phyloP scores from a whole-genome alignment of 306 rosid genomes.

The Sindora glabra region DNA sequence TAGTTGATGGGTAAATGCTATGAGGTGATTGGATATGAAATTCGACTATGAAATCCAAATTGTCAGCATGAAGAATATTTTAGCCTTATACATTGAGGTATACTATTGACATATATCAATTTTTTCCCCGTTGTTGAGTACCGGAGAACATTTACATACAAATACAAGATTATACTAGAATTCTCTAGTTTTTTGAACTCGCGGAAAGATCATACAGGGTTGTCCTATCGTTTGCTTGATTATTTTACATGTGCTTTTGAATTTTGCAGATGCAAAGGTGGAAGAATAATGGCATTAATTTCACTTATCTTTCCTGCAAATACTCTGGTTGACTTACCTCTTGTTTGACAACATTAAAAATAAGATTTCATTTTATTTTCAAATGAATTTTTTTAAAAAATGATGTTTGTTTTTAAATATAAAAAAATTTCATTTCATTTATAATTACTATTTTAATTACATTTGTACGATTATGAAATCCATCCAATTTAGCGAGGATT shows the following conservation, averaged over 20 bases:
- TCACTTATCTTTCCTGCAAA: not conserved
- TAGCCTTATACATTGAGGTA: not conserved
- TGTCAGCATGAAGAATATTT: not conserved
- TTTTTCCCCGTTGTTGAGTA: slow-evolving; percentile 3
- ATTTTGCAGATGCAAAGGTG: slow-evolving; percentile 55
- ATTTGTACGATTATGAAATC: too few relatives aligned
- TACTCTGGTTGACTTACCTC: not conserved
- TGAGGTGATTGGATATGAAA: not conserved
- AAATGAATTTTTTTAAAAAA: too few relatives aligned
- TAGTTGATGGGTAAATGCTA: not conserved
- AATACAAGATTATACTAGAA: too few relatives aligned
- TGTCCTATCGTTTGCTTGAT: slow-evolving; percentile 5
- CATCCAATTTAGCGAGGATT: too few relatives aligned
- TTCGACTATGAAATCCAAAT: not conserved
- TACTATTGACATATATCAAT: not conserved
- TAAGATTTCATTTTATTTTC: too few relatives aligned
- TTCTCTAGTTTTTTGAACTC: too few relatives aligned
- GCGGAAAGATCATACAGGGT: too few relatives aligned
- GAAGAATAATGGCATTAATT: slow-evolving; percentile 58
- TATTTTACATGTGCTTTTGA: slow-evolving; percentile 15
- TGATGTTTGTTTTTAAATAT: too few relatives aligned
- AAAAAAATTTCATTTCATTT: too few relatives aligned
- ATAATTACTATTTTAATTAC: too few relatives aligned
- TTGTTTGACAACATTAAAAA: too few relatives aligned
- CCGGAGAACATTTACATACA: not conserved